Evolutionary conservation across 345 rosid genomes (phyloP).

Genomic region (Toxicodendron radicans): DNA sequence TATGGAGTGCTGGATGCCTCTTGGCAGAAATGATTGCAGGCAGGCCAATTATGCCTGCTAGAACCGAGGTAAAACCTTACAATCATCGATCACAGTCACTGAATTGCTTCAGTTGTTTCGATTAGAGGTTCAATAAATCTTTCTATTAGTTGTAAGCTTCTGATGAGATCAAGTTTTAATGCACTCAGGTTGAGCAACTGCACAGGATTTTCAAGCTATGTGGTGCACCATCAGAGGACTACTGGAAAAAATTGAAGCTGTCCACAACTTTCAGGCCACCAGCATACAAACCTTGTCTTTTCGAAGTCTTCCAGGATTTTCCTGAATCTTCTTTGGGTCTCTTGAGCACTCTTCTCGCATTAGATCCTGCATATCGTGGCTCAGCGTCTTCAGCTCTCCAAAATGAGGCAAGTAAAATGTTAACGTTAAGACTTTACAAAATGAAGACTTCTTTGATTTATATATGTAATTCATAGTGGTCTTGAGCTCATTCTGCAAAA

Average conservation of each 20-base stretch:
- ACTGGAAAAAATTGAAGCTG: slow-evolving; percentile 73
- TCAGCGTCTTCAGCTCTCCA: slow-evolving; percentile 48
- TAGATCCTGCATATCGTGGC: slow-evolving; percentile 54
- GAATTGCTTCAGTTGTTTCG: not conserved
- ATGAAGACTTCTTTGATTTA: too few species aligned
- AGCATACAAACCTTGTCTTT: slow-evolving; percentile 40
- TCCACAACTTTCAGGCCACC: slow-evolving; percentile 61
- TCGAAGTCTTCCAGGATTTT: slow-evolving; percentile 39
- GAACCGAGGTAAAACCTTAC: slow-evolving; percentile 47
- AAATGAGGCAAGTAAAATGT: slow-evolving; percentile 38
- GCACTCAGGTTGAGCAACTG: slow-evolving; percentile 74
- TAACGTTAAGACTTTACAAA: too few species aligned
- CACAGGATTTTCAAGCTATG: slow-evolving; percentile 84
- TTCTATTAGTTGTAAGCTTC: not conserved
- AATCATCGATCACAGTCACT: not conserved
- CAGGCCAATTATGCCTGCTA: slow-evolving; percentile 57
- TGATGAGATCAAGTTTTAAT: slow-evolving; percentile 1
- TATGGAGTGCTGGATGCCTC: slow-evolving; percentile 74
- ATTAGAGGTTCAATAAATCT: not conserved
- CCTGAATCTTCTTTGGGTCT: slow-evolving; percentile 55
- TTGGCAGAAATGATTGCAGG: slow-evolving; percentile 64
- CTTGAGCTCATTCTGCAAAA: not conserved
- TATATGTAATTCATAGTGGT: too few species aligned
- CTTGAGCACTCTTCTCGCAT: slow-evolving; percentile 54
- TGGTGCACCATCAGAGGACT: slow-evolving; percentile 84